Base-by-base conservation (phyloP, 352 stramenopile species). In the Globisporangium canariense region DNA sequence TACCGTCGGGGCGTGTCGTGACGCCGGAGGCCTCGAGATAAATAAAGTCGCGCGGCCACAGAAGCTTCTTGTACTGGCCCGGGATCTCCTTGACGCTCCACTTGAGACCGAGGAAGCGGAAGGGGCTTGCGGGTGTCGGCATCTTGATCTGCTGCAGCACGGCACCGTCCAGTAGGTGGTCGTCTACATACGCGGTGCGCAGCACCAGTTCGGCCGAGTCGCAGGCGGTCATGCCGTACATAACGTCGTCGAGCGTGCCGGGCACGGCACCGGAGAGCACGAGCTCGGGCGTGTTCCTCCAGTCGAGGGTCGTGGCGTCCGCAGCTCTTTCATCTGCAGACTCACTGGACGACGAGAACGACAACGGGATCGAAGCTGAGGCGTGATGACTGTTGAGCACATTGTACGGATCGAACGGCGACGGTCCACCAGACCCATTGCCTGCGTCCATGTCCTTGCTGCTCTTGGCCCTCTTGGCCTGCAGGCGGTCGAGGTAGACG, bases 141-240 rank as follows among this genome's bases (percentile, higher is more conserved):
- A 40, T 53, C 9, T 65, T 43, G 11, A 83, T 60, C 11, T 36
- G 45, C 9, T 49, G 62, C 10, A 83, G 57, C 57, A 83, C 69
- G 4, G 62, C 49, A 3, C 62, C 60, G 43, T 80, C 65, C 3
- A 76, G 52, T 6, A 70, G 22, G 52, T 72, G 68, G 4, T 78
- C 73, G 22, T 57, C 47, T 62, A 76, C 71, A 59, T 77, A 79
- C 22, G 63, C 50, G 14, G 67, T 53, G 14, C 66, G 70, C 10
- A 78, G 65, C 53, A 76, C 58, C 46, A 86, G 45, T 5, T 75
- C 67, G 16, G 65, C 49, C 22, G 74, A 66, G 20, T 77, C 66
- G 2, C 60, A 64, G 13, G 69, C 65, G 13, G 62, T n/a, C 43
- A 81, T 60, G 13, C 76, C 76, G 51, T 75, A 78, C 55, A 82